phyloP scores from a whole-genome alignment of 2,329 filamentous ascomycete species.

The Dissoconium aciculare region DNA sequence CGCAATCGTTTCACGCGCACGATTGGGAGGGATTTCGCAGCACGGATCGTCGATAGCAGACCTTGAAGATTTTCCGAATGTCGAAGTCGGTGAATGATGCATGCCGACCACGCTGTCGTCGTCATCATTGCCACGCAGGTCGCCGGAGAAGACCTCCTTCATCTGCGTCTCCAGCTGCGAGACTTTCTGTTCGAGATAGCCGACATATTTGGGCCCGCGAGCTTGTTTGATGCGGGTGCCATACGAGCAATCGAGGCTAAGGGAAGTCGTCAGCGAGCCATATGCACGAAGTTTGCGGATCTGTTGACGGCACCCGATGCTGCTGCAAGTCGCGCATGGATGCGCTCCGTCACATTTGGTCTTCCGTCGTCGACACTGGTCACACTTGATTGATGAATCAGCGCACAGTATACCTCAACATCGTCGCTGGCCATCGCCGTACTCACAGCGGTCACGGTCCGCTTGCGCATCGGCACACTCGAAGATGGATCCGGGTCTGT shows the following conservation, averaged over 20 bases:
- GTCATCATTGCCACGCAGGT: too few species aligned
- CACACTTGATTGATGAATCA: conserved; percentile 7
- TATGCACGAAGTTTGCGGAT: background rate
- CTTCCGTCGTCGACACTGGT: conserved; percentile 12
- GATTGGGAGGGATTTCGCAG: too few species aligned
- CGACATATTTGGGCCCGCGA: conserved; percentile 12
- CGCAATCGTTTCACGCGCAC: too few species aligned
- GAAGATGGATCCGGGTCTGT: too few species aligned
- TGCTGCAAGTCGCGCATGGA: conserved; percentile 9
- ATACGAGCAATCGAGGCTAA: conserved; percentile 12
- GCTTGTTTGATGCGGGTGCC: conserved; percentile 12
- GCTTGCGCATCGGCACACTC: background rate
- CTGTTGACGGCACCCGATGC: conserved; percentile 8
- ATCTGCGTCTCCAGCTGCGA: conserved; percentile 8
- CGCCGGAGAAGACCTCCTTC: too few species aligned
- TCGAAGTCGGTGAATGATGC: too few species aligned
- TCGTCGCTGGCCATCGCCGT: too few species aligned
- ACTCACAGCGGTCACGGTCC: background rate
- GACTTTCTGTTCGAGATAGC: conserved; percentile 11
- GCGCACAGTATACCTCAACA: too few species aligned
- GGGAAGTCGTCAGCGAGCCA: conserved; percentile 1
- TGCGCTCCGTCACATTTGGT: conserved; percentile 10
- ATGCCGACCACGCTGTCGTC: too few species aligned
- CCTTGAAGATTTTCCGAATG: too few species aligned
- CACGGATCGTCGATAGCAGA: too few species aligned